A percentile compares a stretch with the other conserved stretches of the same genome.
phyloP scores from a whole-genome alignment of 176 grass and related monocot genomes.

The Lolium multiflorum region DNA sequence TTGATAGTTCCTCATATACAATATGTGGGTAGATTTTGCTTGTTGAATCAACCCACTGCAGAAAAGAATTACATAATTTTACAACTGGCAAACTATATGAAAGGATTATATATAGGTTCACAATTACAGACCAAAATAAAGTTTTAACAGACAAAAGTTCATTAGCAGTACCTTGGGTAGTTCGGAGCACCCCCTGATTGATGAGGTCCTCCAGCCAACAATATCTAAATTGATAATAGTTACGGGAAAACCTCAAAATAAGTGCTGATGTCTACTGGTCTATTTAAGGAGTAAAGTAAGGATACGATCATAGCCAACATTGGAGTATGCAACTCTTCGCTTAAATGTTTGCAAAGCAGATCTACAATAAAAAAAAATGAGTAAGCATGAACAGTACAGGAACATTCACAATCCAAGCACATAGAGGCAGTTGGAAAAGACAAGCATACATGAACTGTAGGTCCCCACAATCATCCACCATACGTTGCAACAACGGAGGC shows the following conservation, averaged over 20 bases:
- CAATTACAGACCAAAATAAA: constrained; percentile 40
- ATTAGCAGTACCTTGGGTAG: constrained; percentile 66
- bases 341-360: constrained; percentile 87
- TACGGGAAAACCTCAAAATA: constrained; percentile 43
- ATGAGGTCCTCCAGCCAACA: constrained; percentile 99
- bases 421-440: constrained; percentile 30
- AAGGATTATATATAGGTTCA: constrained; percentile 21
- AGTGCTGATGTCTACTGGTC: neutral
- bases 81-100: constrained; percentile 27
- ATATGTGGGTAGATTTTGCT: constrained; percentile 87
- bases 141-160: neutral
- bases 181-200: constrained; percentile 85
- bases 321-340: constrained; percentile 88
- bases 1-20: constrained; percentile 83
- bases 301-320: constrained; percentile 89
- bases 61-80: constrained; percentile 31
- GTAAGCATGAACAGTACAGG: constrained; percentile 34
- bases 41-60: constrained; percentile 72
- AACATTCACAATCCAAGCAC: constrained; percentile 34
- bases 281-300: constrained; percentile 55
- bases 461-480: constrained; percentile 78
- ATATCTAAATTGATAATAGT: constrained; percentile 77
- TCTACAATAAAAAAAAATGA: constrained; percentile 55
- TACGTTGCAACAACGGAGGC: constrained; percentile 80
- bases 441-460: constrained; percentile 87